Percentiles rank a stretch among this genome's conserved stretches.
Evolutionary conservation across 768 basidiomycete species (phyloP).

Genomic region (Boletus subparvulus): DNA sequence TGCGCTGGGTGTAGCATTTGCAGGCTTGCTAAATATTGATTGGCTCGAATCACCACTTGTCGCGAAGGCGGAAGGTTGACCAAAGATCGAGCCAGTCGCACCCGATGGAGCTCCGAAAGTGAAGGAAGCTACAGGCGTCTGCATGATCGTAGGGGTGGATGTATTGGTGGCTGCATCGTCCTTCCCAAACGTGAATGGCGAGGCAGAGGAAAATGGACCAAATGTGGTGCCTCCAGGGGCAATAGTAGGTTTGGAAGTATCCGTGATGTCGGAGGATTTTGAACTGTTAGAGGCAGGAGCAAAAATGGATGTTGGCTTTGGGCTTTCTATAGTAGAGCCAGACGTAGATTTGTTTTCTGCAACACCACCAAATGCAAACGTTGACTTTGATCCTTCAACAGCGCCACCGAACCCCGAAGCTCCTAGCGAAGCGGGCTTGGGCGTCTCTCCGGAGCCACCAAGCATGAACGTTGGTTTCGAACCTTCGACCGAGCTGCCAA

Average conservation of each 20-base stretch:
- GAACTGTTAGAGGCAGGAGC: background rate
- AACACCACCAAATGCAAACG: background rate
- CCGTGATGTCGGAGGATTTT: background rate
- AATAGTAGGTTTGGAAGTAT: constrained; percentile 1
- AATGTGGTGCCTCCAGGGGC: constrained; percentile 8
- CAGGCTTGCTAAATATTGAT: constrained; percentile 15
- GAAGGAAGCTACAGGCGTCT: constrained; percentile 29
- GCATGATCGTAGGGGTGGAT: constrained; percentile 10
- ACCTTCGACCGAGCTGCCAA: constrained; percentile 5
- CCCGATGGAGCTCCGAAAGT: constrained; percentile 16
- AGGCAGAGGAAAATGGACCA: constrained; percentile 1
- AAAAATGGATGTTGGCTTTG: background rate
- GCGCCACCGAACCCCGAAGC: background rate
- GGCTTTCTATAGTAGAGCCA: background rate
- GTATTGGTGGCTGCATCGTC: constrained; percentile 6
- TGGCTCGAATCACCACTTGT: constrained; percentile 7
- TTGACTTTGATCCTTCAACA: constrained; percentile 4
- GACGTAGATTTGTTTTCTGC: background rate
- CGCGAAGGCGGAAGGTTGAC: constrained; percentile 7
- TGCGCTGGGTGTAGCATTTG: constrained; percentile 24
- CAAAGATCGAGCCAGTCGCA: constrained; percentile 5
- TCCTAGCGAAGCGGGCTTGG: background rate
- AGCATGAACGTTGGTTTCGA: constrained; percentile 10
- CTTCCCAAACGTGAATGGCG: constrained; percentile 20
- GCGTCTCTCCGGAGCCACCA: constrained; percentile 5